These are phyloP conservation scores for Solanum etuberosum DNA, from an alignment of 257 asterid genomes.

Conservation along the genomic window DNA sequence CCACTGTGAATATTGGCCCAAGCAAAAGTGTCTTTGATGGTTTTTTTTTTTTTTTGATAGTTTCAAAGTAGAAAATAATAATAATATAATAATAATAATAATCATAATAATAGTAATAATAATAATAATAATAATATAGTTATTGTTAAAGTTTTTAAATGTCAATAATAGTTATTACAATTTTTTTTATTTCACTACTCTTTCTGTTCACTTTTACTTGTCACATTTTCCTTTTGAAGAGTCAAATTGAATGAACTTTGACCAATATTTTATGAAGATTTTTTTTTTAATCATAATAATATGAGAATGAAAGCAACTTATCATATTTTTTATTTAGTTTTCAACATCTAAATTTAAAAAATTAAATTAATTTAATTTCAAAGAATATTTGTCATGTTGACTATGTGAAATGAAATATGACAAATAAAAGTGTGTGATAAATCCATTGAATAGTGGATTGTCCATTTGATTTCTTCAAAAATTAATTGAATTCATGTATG, in stretches of 20 bases:
- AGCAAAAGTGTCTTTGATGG: neutral
- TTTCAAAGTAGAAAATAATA: neutral
- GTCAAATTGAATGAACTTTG: neutral
- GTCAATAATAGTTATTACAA: neutral
- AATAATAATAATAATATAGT: neutral
- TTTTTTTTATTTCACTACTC: neutral
- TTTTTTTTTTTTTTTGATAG: neutral
- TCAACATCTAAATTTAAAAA: no score
- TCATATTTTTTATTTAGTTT: neutral
- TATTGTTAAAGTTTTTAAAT: neutral
- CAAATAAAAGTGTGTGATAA: neutral
- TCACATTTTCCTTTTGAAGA: neutral
- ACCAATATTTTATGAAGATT: neutral
- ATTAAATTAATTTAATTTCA: no score
- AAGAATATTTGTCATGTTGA: neutral
- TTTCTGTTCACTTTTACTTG: neutral
- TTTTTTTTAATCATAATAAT: neutral
- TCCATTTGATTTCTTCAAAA: rapidly evolving
- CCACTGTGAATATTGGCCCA: neutral
- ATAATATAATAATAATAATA: neutral
- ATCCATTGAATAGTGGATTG: no score
- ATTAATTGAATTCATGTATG: no score
- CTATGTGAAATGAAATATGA: neutral
- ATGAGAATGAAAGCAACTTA: neutral
- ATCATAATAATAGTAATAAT: no score